phyloP scores from a whole-genome alignment of 2,329 filamentous ascomycete species.

The Tolypocladium capitatum region DNA sequence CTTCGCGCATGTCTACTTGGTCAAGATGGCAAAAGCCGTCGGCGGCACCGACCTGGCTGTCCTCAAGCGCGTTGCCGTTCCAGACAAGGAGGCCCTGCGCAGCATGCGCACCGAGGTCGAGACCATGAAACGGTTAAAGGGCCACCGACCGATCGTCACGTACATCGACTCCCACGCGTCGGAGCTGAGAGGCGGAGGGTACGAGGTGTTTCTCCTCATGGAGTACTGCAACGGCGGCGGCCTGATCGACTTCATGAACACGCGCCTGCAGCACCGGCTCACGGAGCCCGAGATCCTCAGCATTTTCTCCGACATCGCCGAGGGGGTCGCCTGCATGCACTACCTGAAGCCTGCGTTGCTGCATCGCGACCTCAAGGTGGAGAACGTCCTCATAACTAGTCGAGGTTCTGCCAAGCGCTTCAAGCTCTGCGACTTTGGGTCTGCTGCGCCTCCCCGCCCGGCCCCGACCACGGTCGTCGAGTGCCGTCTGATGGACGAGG shows the following conservation, averaged over 20 bases:
- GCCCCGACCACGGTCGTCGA: conserved; percentile 79
- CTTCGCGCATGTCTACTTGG: conserved; percentile 96
- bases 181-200: conserved; percentile 81
- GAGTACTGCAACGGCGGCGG: conserved; percentile 92
- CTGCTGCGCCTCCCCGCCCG: conserved; percentile 68
- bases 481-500: conserved; percentile 86
- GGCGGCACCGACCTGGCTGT: conserved; percentile 72
- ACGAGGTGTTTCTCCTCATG: conserved; percentile 97
- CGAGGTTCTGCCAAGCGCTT: conserved; percentile 58
- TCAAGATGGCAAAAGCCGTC: conserved; percentile 66
- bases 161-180: conserved; percentile 98
- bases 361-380: conserved; percentile 92
- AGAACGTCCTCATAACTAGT: conserved; percentile 84
- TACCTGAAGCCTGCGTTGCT: conserved; percentile 89
- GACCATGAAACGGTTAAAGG: conserved; percentile 99
- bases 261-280: conserved; percentile 83
- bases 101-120: conserved; percentile 98
- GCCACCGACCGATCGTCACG: conserved; percentile 88
- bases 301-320: conserved; percentile 91
- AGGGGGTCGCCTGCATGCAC: conserved; percentile 97
- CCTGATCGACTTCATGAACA: conserved; percentile 99
- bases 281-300: conserved; percentile 95
- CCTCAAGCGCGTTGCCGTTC: conserved; percentile 88
- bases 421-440: conserved; percentile 98
- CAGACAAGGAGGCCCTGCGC: conserved; percentile 85